Conservation (phyloP, 2,329 filamentous ascomycete species). For the Fonsecaea pugnacius region DNA sequence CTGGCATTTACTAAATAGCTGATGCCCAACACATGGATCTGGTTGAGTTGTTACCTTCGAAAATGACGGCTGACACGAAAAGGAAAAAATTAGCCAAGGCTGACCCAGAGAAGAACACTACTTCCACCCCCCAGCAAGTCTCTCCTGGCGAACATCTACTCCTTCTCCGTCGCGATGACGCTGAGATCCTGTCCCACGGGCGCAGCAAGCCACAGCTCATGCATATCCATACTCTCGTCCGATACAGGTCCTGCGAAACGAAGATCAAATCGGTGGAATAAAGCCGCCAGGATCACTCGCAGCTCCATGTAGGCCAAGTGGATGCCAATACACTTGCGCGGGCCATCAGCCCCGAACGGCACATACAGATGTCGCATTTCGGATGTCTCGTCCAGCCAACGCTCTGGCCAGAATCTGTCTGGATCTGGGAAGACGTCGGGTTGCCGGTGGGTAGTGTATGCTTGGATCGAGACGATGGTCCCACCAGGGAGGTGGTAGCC, state of each 20-base stretch:
- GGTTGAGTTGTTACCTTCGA: too few relatives aligned
- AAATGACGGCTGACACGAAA: too few relatives aligned
- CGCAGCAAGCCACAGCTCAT: slow-evolving; percentile 21
- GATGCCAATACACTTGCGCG: slow-evolving; percentile 19
- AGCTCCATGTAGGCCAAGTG: slow-evolving; percentile 20
- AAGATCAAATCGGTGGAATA: slow-evolving; percentile 20
- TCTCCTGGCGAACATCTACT: not conserved
- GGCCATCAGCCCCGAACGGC: slow-evolving; percentile 19
- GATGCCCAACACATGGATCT: too few relatives aligned
- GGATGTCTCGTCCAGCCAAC: slow-evolving; percentile 18
- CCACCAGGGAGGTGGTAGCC: not conserved
- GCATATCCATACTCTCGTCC: slow-evolving; percentile 22
- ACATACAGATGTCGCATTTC: slow-evolving; percentile 20
- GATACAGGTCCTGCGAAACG: slow-evolving; percentile 1
- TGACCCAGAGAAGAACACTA: not conserved
- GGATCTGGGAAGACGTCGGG: slow-evolving; percentile 17
- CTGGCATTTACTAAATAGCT: not conserved
- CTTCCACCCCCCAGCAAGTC: not conserved
- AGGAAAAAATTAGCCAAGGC: not conserved
- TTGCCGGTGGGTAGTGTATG: slow-evolving; percentile 16
- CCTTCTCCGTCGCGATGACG: slow-evolving; percentile 18
- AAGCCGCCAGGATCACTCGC: slow-evolving; percentile 14
- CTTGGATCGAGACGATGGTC: slow-evolving; percentile 20
- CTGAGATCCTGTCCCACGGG: slow-evolving; percentile 13
- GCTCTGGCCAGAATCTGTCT: slow-evolving; percentile 16